phyloP scores from a whole-genome alignment of 768 basidiomycete species.

The Panaeolus papilionaceus region DNA sequence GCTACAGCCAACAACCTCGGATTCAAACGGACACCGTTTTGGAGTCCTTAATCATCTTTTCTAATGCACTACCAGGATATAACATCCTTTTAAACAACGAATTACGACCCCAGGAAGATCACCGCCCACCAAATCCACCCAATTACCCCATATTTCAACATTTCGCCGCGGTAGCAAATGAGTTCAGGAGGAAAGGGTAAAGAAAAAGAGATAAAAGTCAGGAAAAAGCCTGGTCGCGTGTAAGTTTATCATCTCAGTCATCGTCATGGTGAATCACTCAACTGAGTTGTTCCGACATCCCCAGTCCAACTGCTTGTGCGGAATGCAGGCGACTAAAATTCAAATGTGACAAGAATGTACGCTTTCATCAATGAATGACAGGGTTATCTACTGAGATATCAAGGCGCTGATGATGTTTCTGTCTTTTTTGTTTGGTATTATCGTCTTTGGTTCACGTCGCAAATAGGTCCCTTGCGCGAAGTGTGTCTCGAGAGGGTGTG shows the following conservation, averaged over 20 bases:
- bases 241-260: slow-evolving; percentile 25
- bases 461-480: slow-evolving; percentile 78
- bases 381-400: slow-evolving; percentile 18
- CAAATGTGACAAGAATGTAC: slow-evolving; percentile 68
- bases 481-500: slow-evolving; percentile 77
- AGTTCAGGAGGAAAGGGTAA: slow-evolving; percentile 30
- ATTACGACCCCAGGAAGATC: slow-evolving; percentile 14
- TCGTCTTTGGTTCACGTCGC: neutral
- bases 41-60: neutral
- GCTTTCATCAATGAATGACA: slow-evolving; percentile 24
- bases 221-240: slow-evolving; percentile 39
- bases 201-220: slow-evolving; percentile 35
- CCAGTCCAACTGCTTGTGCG: slow-evolving; percentile 58
- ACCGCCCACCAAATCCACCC: slow-evolving; percentile 19
- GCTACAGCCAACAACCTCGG: slow-evolving; percentile 9
- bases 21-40: slow-evolving; percentile 10
- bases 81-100: slow-evolving; percentile 3
- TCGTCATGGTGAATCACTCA: slow-evolving; percentile 9
- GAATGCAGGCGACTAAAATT: slow-evolving; percentile 68
- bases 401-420: slow-evolving; percentile 23
- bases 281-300: slow-evolving; percentile 40
- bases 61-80: slow-evolving; percentile 4
- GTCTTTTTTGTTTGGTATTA: slow-evolving; percentile 21
- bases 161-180: slow-evolving; percentile 20
- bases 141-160: slow-evolving; percentile 13